These are phyloP conservation scores for Fusarium liriodendri DNA, from an alignment of 2,329 filamentous ascomycete genomes.

Conservation along the genomic window DNA sequence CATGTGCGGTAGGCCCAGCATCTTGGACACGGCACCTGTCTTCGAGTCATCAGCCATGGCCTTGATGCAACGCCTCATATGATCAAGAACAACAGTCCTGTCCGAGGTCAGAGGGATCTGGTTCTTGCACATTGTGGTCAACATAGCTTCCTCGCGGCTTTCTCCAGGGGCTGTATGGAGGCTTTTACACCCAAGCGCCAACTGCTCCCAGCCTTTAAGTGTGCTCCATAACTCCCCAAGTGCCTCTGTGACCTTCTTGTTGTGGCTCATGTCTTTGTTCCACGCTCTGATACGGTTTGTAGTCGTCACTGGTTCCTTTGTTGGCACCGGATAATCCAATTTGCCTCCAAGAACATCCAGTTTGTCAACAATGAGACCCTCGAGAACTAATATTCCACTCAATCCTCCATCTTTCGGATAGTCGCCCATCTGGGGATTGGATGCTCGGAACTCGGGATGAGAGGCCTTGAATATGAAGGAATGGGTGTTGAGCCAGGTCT, in stretches of 20 bases:
- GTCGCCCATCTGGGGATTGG: background rate
- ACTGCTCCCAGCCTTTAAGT: background rate
- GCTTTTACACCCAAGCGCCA: background rate
- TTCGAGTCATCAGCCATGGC: background rate
- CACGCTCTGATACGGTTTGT: background rate
- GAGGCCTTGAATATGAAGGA: background rate
- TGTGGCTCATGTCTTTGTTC: background rate
- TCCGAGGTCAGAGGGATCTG: background rate
- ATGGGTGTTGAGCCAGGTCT: background rate
- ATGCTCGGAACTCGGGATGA: background rate
- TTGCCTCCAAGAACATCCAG: background rate
- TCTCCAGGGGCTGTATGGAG: background rate
- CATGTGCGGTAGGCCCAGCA: background rate
- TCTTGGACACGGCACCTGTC: background rate
- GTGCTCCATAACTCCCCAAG: background rate
- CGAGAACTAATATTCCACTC: background rate
- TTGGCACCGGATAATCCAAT: background rate
- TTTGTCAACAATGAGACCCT: background rate
- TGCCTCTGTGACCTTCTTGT: background rate
- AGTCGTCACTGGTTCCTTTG: background rate
- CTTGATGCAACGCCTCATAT: background rate
- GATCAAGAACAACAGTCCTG: background rate
- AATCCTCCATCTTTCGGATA: background rate
- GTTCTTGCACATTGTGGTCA: background rate
- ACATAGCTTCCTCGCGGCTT: background rate